A percentile compares a stretch with the other conserved stretches of the same genome.
Conservation (phyloP, 371 early-diverging fungal species). For the Syncephalastrum racemosum region DNA sequence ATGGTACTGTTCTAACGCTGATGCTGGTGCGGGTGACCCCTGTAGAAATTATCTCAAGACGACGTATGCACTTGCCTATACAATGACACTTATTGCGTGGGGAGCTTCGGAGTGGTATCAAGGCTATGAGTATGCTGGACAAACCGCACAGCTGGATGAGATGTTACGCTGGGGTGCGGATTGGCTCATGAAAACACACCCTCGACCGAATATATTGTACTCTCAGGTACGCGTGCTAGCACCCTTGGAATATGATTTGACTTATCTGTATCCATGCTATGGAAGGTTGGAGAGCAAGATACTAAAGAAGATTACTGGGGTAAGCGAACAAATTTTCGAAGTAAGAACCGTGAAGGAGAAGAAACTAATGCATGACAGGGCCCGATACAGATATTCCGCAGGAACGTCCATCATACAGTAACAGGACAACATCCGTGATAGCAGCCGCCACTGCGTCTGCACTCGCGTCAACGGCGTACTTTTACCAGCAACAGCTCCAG, state of each 20-base stretch:
- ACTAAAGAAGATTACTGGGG: slow-evolving; percentile 50
- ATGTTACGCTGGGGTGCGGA: slow-evolving; percentile 68
- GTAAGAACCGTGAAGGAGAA: not conserved
- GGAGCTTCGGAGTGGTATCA: slow-evolving; percentile 57
- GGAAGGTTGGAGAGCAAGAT: slow-evolving; percentile 32
- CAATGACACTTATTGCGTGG: slow-evolving; percentile 55
- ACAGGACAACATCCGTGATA: slow-evolving; percentile 59
- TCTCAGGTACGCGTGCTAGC: slow-evolving; percentile 21
- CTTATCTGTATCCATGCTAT: not conserved
- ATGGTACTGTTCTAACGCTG: not conserved
- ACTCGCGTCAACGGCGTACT: slow-evolving; percentile 36
- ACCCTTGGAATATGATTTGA: not conserved
- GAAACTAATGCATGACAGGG: slow-evolving; percentile 16
- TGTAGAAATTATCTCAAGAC: slow-evolving; percentile 64
- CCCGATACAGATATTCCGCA: slow-evolving; percentile 52
- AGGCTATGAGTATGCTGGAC: slow-evolving; percentile 55
- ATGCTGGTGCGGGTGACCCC: not conserved
- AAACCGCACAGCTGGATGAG: slow-evolving; percentile 43
- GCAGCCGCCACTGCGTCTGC: slow-evolving; percentile 64
- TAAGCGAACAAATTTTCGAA: slow-evolving; percentile 4
- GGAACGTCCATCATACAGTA: slow-evolving; percentile 60
- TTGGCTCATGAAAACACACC: slow-evolving; percentile 59
- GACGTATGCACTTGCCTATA: slow-evolving; percentile 56
- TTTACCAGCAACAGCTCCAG: slow-evolving; percentile 30
- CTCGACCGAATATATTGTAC: slow-evolving; percentile 40